Base-by-base conservation (phyloP, 2,329 filamentous ascomycete species). In the Sarocladium strictum region DNA sequence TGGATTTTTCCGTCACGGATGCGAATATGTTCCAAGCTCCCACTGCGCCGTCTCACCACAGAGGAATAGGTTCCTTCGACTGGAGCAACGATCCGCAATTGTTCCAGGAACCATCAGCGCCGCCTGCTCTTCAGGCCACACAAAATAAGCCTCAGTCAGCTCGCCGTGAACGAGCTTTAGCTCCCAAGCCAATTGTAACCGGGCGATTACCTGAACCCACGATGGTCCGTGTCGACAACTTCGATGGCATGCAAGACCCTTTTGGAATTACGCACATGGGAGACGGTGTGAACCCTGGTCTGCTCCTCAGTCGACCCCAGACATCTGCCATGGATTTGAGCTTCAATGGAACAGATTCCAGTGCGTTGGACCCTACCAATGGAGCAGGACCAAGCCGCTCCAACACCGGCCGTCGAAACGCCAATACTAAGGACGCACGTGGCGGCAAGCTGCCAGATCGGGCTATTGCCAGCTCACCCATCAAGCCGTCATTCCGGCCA, bases 281-380 rank as follows among this genome's bases (percentile, higher is more conserved):
- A 26, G 72, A 72, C 7, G 77, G 73, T n/a, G 81, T 86, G 5
- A 74, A 86, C 59, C 83, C 83, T 1, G 82, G 79, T 7, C 69
- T 86, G 15, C 67, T 86, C 7, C 80, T 82, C 62, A 79, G 76
- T 58, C 73, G 75, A 11, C 76, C 79, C 23, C 72, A 72, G 12
- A 77, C 77, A 19, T 75, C 77, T 3, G 63, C 66, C 53, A 72
- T 79, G 68, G 72, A 77, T 38, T 57, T 71, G 23, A 64, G 64
- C 47, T 73, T 69, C 41, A 61, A 65, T 67, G 38, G 58, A 65
- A n/a, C 62, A 64, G 17, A 66, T 65, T 4, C 54, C 37, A 53
- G 15, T 33, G 21, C 3, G 24, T 12, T 61, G 2, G 64, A 45
- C 43, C 32, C 19, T 9, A 29, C 9, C 24, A 35, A 49, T 15